A percentile compares a stretch with the other conserved stretches of the same genome.
These are phyloP conservation scores for Pythium sp. DNA, from an alignment of 352 stramenopile species.

Conservation along the genomic window DNA sequence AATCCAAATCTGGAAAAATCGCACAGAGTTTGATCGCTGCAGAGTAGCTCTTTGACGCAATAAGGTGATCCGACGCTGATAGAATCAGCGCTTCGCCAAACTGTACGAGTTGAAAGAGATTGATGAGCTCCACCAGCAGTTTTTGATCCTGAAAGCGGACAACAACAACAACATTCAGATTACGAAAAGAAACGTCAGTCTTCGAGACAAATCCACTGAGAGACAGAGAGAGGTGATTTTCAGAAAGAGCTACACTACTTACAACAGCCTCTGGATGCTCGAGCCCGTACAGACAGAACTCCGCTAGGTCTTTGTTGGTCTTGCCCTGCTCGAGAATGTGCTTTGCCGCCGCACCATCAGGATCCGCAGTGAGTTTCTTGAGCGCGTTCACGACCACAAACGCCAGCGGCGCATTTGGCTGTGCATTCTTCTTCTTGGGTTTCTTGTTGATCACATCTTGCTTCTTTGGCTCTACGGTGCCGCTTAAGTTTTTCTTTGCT, in stretches of 20 bases:
- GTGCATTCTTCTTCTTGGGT: constrained; percentile 30
- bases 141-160: constrained; percentile 39
- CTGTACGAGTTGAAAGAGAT: constrained; percentile 48
- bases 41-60: constrained; percentile 42
- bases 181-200: neutral
- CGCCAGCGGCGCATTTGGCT: constrained; percentile 47
- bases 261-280: constrained; percentile 14
- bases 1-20: constrained; percentile 31
- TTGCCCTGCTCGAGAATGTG: constrained; percentile 23
- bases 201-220: too few species aligned
- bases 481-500: neutral
- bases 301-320: constrained; percentile 25
- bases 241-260: neutral
- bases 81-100: constrained; percentile 25
- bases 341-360: neutral
- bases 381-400: constrained; percentile 57
- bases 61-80: constrained; percentile 21
- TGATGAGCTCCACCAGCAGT: constrained; percentile 54
- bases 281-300: constrained; percentile 32
- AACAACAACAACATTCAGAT: neutral
- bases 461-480: neutral
- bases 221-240: neutral
- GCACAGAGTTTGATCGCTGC: constrained; percentile 48
- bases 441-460: neutral
- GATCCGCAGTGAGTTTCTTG: constrained; percentile 24